Conservation (phyloP, 2,329 filamentous ascomycete genomes). For the Pyrenophora graminea region DNA sequence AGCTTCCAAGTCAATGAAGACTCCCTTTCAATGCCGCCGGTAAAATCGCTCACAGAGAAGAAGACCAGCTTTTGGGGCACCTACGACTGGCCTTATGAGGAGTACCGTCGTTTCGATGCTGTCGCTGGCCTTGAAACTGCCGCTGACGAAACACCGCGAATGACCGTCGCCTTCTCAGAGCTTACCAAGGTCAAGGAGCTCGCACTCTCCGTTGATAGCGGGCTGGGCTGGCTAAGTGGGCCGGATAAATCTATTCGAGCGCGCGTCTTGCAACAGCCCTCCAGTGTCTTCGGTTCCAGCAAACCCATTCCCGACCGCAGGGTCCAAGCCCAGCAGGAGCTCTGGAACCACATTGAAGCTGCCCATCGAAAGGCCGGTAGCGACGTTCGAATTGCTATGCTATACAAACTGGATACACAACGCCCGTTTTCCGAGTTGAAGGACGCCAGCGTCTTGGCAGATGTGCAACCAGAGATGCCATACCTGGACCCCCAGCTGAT, state of each 20-base stretch:
- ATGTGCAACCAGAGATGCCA: conserved; percentile 33
- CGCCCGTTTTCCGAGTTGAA: conserved; percentile 20
- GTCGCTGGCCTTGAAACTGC: conserved; percentile 65
- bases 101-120: conserved; percentile 63
- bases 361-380: conserved; percentile 24
- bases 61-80: conserved; percentile 65
- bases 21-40: conserved; percentile 55
- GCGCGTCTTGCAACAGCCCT: conserved; percentile 50
- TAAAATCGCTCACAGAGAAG: conserved; percentile 61
- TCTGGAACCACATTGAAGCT: conserved; percentile 42
- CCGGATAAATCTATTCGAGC: conserved; percentile 61
- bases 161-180: conserved; percentile 64
- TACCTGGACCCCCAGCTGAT: conserved; percentile 37
- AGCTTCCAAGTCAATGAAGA: conserved; percentile 69
- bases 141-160: conserved; percentile 65
- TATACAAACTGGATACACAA: conserved; percentile 35
- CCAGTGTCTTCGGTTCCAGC: conserved; percentile 53
- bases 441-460: conserved; percentile 14
- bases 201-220: conserved; percentile 69
- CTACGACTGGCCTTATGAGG: conserved; percentile 66
- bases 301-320: conserved; percentile 46
- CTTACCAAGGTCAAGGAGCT: conserved; percentile 63
- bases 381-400: conserved; percentile 34
- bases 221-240: conserved; percentile 68
- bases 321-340: conserved; percentile 39